Conservation (phyloP, 331 rosid species). For the Arachis monticola region DNA sequence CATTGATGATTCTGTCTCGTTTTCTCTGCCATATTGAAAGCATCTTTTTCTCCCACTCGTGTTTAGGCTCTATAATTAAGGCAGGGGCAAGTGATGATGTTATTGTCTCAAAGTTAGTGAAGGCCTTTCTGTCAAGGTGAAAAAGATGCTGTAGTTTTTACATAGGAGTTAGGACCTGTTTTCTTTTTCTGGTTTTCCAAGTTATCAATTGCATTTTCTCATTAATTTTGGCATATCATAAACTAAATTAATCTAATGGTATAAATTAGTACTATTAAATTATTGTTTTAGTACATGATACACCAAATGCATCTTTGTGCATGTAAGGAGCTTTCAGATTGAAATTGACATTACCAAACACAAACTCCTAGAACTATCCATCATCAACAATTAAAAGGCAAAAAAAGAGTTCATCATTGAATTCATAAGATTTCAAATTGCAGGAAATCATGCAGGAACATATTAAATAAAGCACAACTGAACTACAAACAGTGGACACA, state of each 20-base stretch:
- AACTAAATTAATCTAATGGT: too few species aligned
- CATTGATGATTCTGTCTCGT: neutral
- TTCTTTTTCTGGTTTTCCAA: neutral
- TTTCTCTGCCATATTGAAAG: conserved; percentile 4
- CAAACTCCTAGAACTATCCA: conserved; percentile 3
- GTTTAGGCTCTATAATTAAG: conserved; percentile 18
- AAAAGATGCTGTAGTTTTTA: neutral
- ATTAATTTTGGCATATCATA: neutral
- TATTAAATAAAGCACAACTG: conserved; percentile 2
- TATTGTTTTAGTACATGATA: too few species aligned
- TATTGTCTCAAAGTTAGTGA: conserved; percentile 20
- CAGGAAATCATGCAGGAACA: conserved; percentile 6
- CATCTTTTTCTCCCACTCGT: neutral
- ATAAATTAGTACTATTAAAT: too few species aligned
- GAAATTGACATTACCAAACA: neutral
- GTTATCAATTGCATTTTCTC: neutral
- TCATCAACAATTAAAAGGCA: conserved; percentile 20
- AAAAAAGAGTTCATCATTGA: conserved; percentile 25
- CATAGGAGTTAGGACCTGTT: neutral
- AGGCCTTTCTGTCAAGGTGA: conserved; percentile 17
- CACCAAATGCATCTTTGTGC: neutral
- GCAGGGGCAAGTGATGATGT: conserved; percentile 9
- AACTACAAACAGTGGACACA: neutral
- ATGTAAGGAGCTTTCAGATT: neutral
- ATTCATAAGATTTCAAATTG: conserved; percentile 36